phyloP scores from a whole-genome alignment of 1,284 basidiomycete species.

The Ceratobasidium sp. region DNA sequence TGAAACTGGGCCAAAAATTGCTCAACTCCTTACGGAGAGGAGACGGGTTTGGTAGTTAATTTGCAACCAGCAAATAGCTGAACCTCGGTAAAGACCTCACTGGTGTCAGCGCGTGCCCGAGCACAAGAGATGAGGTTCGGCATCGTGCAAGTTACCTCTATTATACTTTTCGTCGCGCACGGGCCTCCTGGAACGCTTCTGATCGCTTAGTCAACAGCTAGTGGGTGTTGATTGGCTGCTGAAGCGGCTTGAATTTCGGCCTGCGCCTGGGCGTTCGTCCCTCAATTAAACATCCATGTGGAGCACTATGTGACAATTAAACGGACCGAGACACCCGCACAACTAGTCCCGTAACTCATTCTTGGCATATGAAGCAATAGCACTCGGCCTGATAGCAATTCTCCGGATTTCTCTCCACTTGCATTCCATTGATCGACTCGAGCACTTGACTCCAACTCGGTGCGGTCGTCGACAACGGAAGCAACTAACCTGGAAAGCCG shows the following conservation, averaged over 20 bases:
- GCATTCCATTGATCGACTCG: not conserved
- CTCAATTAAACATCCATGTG: not conserved
- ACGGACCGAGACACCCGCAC: conserved; percentile 9
- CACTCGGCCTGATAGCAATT: conserved; percentile 14
- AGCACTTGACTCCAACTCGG: not conserved
- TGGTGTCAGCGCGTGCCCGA: conserved; percentile 90
- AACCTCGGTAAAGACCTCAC: conserved; percentile 90
- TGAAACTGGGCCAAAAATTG: conserved; percentile 68
- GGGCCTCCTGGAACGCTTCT: conserved; percentile 10
- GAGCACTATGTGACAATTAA: not conserved
- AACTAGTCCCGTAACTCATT: not conserved
- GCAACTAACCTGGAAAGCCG: too few relatives aligned
- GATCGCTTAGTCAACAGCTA: conserved; percentile 15
- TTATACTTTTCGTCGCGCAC: conserved; percentile 15
- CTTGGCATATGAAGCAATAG: not conserved
- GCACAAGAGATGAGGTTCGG: conserved; percentile 74
- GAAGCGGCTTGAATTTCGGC: not conserved
- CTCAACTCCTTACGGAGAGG: conserved; percentile 71
- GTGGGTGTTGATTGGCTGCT: conserved; percentile 23
- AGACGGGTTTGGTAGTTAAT: conserved; percentile 88
- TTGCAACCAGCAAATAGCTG: conserved; percentile 94
- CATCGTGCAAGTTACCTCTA: not conserved
- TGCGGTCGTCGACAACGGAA: not conserved
- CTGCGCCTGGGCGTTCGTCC: not conserved
- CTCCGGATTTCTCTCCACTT: not conserved